phyloP scores from a whole-genome alignment of 371 early-diverging fungal species.

The Globomyces sp. region DNA sequence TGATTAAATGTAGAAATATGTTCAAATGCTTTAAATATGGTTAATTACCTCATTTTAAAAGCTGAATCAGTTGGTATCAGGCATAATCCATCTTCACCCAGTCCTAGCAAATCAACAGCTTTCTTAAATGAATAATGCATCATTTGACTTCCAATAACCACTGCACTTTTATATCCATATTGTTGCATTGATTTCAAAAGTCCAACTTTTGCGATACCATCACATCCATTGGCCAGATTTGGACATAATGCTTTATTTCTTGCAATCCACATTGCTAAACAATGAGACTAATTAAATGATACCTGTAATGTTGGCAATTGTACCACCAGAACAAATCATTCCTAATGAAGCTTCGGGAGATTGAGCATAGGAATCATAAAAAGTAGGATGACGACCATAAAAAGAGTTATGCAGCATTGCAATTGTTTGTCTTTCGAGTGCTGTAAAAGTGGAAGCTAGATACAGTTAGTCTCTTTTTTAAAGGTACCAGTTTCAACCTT shows the following conservation, averaged over 20 bases:
- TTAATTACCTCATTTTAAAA: constrained; percentile 35
- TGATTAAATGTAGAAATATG: neutral
- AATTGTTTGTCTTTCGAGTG: constrained; percentile 47
- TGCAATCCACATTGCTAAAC: constrained; percentile 49
- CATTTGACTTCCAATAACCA: constrained; percentile 41
- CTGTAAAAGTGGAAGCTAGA: constrained; percentile 43
- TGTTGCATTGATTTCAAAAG: constrained; percentile 34
- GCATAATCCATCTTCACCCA: constrained; percentile 44
- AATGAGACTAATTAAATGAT: no score
- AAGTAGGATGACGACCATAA: constrained; percentile 27
- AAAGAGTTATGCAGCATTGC: constrained; percentile 52
- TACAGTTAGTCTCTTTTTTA: no score
- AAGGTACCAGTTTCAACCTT: constrained; percentile 41
- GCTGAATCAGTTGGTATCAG: constrained; percentile 40
- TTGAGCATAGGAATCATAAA: constrained; percentile 42
- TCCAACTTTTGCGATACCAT: constrained; percentile 51
- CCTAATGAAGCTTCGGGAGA: constrained; percentile 38
- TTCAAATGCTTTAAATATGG: neutral
- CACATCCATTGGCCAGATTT: constrained; percentile 20
- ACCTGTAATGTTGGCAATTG: constrained; percentile 48
- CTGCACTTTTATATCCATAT: constrained; percentile 44
- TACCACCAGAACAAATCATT: constrained; percentile 47
- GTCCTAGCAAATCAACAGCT: constrained; percentile 50
- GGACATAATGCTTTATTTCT: constrained; percentile 42
- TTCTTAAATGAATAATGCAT: constrained; percentile 55